Percentiles rank a stretch among this genome's conserved stretches.
Evolutionary conservation across 1,284 basidiomycete species (phyloP).

Genomic region (Phaffia rhodozyma): DNA sequence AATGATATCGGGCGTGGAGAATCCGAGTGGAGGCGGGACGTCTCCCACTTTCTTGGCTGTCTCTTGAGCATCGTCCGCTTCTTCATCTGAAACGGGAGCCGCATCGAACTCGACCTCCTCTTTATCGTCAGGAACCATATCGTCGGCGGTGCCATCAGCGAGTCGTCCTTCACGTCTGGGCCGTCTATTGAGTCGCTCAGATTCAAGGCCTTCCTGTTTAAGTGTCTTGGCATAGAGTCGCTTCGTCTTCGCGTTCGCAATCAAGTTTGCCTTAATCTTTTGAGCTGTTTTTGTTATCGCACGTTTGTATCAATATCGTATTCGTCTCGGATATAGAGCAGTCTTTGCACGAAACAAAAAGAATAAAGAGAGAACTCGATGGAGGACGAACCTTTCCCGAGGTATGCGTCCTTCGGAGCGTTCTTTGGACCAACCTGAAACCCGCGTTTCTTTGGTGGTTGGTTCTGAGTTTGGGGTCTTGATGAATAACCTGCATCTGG

Average conservation of each 20-base stretch:
- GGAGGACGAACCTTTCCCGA: constrained; percentile 33
- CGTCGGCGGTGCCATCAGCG: neutral
- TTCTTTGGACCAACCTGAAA: constrained; percentile 34
- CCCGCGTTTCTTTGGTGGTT: constrained; percentile 19
- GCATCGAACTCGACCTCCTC: constrained; percentile 15
- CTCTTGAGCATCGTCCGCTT: constrained; percentile 6
- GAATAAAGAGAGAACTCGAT: neutral
- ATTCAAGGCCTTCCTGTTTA: constrained; percentile 35
- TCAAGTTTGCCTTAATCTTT: constrained; percentile 41
- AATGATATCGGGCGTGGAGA: too few relatives aligned
- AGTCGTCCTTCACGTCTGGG: neutral
- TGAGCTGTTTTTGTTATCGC: constrained; percentile 29
- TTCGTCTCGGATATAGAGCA: too few relatives aligned
- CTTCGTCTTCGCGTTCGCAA: constrained; percentile 42
- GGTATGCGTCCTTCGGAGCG: constrained; percentile 34
- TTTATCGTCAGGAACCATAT: neutral
- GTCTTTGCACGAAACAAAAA: neutral
- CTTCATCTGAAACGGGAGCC: constrained; percentile 4
- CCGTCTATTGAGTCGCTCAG: constrained; percentile 23
- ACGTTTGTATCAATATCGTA: neutral
- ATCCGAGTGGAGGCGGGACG: neutral
- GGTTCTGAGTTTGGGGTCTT: constrained; percentile 31
- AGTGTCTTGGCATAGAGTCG: constrained; percentile 40
- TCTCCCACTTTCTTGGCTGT: neutral
- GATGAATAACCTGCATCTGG: constrained; percentile 37